Evolutionary conservation across 306 rosid species (phyloP), one percentile per base, ranked within the genome.

Genomic region (Sicyos baderoa): DNA sequence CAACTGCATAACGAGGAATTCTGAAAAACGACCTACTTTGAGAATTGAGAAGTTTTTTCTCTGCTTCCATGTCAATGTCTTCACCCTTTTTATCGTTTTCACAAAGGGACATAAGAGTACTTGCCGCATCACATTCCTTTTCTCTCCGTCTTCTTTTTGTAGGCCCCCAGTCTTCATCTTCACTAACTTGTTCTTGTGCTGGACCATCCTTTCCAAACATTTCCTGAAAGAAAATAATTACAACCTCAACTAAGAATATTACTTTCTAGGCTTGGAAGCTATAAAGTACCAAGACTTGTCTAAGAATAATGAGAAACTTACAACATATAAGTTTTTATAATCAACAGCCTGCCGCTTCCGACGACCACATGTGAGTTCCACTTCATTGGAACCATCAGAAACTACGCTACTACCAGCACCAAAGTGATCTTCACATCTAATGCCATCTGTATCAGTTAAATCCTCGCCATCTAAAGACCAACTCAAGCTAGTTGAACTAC

Each of bases 161-260:
- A 73, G 96, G 97, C 69, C 92, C 96, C 97, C 97, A 88, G 68
- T 91, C 97, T 80, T 91, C 97, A 79, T 91, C 97, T 51, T 89
- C 96, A 78, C 94, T 91, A 60, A 78, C 80, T 82, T 78, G 88
- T 71, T 91, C 97, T 49, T 64, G 77, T 32, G 85, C 61, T 56
- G 80, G 81, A 70, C 79, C 91, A 78, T 88, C 95, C 81, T 84
- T 91, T 64, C 97, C 96, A 82, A 91, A 91, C 96, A 88, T 91
- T 87, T 91, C 96, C 96, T 91, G 47, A 11, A 52, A 4, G 27
- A 70, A 62, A 60, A 59, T 60, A 73, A 12, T 64, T 19, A 23
- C 19, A 66, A 19, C 5, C 4, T 13, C 71, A 66, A 45, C 71
- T 22, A 45, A 40, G 45, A 66, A 45, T 13, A 65, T 65, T 65